A percentile compares a stretch with the other conserved stretches of the same genome.
These are phyloP conservation scores for Aureobasidium sp. DNA, from an alignment of 2,329 filamentous ascomycete genomes.

Conservation along the genomic window DNA sequence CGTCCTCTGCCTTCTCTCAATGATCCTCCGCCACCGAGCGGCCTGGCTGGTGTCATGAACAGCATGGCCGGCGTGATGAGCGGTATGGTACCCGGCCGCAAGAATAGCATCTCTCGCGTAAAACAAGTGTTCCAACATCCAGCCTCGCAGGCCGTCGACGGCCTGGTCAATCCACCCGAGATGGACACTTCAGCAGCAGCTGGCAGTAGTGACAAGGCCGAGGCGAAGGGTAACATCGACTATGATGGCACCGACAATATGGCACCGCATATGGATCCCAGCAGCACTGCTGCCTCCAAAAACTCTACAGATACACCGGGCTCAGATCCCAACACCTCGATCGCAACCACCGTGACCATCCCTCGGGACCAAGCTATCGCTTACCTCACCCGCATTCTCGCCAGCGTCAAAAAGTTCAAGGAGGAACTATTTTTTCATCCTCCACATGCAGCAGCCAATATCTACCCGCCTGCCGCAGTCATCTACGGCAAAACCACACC, in stretches of 20 bases:
- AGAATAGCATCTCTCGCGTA: constrained; percentile 21
- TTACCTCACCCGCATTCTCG: constrained; percentile 71
- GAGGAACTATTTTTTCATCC: constrained; percentile 60
- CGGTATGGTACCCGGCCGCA: constrained; percentile 29
- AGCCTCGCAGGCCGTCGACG: constrained; percentile 20
- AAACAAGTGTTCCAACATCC: constrained; percentile 11
- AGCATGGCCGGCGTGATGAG: constrained; percentile 39
- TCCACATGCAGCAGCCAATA: constrained; percentile 55
- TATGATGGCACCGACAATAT: constrained; percentile 27
- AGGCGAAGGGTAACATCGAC: constrained; percentile 35
- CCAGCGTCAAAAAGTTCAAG: constrained; percentile 68
- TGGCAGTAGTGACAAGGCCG: constrained; percentile 31
- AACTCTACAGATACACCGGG: background rate
- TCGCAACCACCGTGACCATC: constrained; percentile 43
- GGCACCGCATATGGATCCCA: constrained; percentile 19
- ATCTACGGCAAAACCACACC: constrained; percentile 84
- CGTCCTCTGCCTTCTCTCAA: constrained; percentile 54
- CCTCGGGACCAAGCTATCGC: constrained; percentile 48
- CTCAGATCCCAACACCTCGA: constrained; percentile 19
- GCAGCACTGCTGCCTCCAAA: constrained; percentile 13
- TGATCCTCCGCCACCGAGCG: constrained; percentile 29
- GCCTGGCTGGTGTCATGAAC: constrained; percentile 39
- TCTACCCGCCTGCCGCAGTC: constrained; percentile 73
- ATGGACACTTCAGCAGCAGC: constrained; percentile 26
- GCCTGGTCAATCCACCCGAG: constrained; percentile 24